These are phyloP conservation scores for Pelargonium cotyledonis DNA, from an alignment of 441 rosid genomes.

Conservation along the genomic window DNA sequence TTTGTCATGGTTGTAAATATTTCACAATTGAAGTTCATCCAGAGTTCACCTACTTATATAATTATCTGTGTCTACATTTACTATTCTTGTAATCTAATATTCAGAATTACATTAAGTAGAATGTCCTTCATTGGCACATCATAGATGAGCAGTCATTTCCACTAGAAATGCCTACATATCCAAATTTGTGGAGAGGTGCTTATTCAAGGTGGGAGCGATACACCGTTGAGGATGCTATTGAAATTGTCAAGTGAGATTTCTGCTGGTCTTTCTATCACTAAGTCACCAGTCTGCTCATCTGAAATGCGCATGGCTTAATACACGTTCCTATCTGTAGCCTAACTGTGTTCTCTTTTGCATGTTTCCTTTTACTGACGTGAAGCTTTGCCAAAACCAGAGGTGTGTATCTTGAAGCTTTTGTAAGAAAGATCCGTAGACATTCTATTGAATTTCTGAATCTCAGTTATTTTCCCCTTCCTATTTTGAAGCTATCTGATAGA, in stretches of 20 bases:
- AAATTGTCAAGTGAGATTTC: conserved; percentile 63
- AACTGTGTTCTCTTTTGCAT: conserved; percentile 20
- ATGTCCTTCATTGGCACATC: conserved; percentile 98
- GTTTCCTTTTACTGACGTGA: conserved; percentile 29
- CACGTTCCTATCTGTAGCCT: conserved; percentile 3
- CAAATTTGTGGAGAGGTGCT: conserved; percentile 86
- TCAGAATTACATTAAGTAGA: conserved; percentile 53
- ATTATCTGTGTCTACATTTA: conserved; percentile 15
- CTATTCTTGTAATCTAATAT: conserved; percentile 25
- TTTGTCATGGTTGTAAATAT: conserved; percentile 14
- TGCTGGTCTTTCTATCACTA: conserved; percentile 12
- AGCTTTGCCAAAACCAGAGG: conserved; percentile 96
- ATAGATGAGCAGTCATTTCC: conserved; percentile 90
- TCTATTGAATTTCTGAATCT: not conserved
- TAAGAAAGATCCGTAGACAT: not conserved
- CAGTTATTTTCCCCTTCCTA: not conserved
- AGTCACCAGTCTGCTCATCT: not conserved
- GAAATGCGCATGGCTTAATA: not conserved
- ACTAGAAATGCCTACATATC: conserved; percentile 73
- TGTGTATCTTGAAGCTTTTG: conserved; percentile 16
- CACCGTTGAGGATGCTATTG: conserved; percentile 82
- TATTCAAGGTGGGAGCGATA: conserved; percentile 86
- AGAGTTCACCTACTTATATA: conserved; percentile 10
- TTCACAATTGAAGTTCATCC: conserved; percentile 15
- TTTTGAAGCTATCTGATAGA: not conserved